A percentile compares a stretch with the other conserved stretches of the same genome.
These are phyloP conservation scores for Polymyxa betae DNA, from an alignment of 208 protist genomes.

Conservation along the genomic window DNA sequence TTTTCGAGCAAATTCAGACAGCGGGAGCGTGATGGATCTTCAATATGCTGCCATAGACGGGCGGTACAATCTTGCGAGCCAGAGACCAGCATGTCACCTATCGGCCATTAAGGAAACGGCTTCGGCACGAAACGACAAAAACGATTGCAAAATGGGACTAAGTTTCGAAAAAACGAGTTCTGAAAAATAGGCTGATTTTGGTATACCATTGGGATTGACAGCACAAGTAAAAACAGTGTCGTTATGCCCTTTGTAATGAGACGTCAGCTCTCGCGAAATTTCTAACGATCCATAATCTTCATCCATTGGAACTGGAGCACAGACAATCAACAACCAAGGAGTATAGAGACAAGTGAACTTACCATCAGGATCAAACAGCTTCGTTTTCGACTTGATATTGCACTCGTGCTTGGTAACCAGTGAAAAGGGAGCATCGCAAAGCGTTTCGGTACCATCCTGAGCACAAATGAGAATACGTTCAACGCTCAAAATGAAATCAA, in stretches of 20 bases:
- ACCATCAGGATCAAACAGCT: constrained; percentile 56
- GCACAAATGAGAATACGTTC: constrained; percentile 28
- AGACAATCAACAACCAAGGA: not conserved
- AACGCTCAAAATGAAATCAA: too few species aligned
- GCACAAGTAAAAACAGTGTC: not conserved
- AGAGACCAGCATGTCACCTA: constrained; percentile 29
- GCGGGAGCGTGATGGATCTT: not conserved
- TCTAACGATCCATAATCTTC: not conserved
- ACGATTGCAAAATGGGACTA: too few species aligned
- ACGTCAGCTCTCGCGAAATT: not conserved
- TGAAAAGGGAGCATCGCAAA: constrained; percentile 67
- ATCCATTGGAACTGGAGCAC: not conserved
- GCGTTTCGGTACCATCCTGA: constrained; percentile 70
- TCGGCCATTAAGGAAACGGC: not conserved
- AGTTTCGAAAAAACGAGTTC: too few species aligned
- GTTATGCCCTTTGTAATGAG: not conserved
- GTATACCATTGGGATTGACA: not conserved
- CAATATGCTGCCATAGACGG: constrained; percentile 54
- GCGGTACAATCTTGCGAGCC: constrained; percentile 47
- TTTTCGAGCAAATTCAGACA: not conserved
- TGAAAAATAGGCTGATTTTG: too few species aligned
- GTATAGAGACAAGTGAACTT: not conserved
- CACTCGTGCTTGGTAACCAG: constrained; percentile 67
- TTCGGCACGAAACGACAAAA: not conserved
- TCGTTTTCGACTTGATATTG: constrained; percentile 62